Percentiles rank a stretch among this genome's conserved stretches.
Conservation (phyloP, 2,329 filamentous ascomycete species). For the Fusarium caatingaense region DNA sequence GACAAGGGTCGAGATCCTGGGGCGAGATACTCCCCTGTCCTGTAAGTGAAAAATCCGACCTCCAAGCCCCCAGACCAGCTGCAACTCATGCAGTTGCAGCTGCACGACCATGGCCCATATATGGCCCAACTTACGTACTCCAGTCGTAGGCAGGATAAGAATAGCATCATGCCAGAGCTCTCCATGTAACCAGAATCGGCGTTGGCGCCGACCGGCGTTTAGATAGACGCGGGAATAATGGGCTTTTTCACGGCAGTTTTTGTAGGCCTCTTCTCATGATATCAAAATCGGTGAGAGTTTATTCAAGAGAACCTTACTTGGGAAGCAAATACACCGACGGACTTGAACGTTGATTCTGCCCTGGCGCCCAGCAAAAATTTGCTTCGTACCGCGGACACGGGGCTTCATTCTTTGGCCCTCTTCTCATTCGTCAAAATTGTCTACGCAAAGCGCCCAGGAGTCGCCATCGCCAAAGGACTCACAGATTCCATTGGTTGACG, state of each 20-base stretch:
- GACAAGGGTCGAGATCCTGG: slow-evolving; percentile 26
- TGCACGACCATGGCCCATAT: slow-evolving; percentile 22
- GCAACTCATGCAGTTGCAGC: slow-evolving; percentile 31
- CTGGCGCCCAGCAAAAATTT: slow-evolving; percentile 19
- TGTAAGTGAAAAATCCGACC: slow-evolving; percentile 12
- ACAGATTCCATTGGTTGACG: slow-evolving; percentile 36
- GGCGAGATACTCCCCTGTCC: slow-evolving; percentile 30
- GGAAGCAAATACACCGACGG: neutral
- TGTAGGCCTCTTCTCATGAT: slow-evolving; percentile 5
- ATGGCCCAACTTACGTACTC: neutral
- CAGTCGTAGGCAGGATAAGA: slow-evolving; percentile 21
- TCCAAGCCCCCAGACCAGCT: slow-evolving; percentile 38
- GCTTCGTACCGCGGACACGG: slow-evolving; percentile 24
- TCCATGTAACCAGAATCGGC: slow-evolving; percentile 2
- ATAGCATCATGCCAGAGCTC: slow-evolving; percentile 34
- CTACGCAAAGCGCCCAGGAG: slow-evolving; percentile 40
- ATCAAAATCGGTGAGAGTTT: neutral
- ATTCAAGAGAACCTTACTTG: neutral
- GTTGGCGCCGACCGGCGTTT: slow-evolving; percentile 32
- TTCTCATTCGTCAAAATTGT: slow-evolving; percentile 40
- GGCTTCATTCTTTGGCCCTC: neutral
- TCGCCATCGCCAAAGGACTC: slow-evolving; percentile 27
- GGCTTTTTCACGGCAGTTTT: slow-evolving; percentile 4
- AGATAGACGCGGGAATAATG: slow-evolving; percentile 31
- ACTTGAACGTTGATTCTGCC: slow-evolving; percentile 5